Evolutionary conservation across 148 eudicot species (phyloP).

Genomic region (Rhododendron ovatum): DNA sequence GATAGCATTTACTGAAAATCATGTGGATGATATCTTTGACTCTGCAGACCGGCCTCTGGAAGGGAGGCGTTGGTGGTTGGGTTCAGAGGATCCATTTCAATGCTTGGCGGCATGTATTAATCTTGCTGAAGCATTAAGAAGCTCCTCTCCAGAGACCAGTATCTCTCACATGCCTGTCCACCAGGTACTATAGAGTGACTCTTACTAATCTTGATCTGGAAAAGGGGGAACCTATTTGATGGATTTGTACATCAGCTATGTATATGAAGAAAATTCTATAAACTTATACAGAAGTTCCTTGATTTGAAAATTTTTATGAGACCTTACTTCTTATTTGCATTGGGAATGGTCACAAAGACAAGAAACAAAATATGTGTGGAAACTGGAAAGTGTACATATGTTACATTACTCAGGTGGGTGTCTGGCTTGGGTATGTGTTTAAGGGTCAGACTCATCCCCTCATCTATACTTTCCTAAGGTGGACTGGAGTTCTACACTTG

Average conservation of each 20-base stretch:
- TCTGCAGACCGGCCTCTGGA: conserved; percentile 91
- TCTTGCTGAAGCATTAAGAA: conserved; percentile 80
- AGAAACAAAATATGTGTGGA: background rate
- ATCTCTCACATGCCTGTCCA: conserved; percentile 90
- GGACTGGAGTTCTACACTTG: background rate
- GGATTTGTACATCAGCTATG: background rate
- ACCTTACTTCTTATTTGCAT: background rate
- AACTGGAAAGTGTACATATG: background rate
- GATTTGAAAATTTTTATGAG: background rate
- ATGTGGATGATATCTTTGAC: conserved; percentile 88
- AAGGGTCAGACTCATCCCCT: background rate
- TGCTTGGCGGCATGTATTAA: conserved; percentile 87
- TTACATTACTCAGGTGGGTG: background rate
- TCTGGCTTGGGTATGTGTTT: background rate
- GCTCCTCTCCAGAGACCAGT: conserved; percentile 61
- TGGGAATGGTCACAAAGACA: background rate
- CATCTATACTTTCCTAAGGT: background rate
- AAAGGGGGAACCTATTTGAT: background rate
- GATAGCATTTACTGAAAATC: conserved; percentile 74
- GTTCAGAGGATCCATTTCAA: conserved; percentile 98
- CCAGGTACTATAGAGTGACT: conserved; percentile 45
- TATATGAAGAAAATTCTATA: background rate
- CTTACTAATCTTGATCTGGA: background rate
- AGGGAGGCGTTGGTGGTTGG: conserved; percentile 90
- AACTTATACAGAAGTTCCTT: background rate